Percentiles rank a stretch among this genome's conserved stretches.
Evolutionary conservation across 2,329 filamentous ascomycete species (phyloP).

Genomic region (Acrocalymma vagum): DNA sequence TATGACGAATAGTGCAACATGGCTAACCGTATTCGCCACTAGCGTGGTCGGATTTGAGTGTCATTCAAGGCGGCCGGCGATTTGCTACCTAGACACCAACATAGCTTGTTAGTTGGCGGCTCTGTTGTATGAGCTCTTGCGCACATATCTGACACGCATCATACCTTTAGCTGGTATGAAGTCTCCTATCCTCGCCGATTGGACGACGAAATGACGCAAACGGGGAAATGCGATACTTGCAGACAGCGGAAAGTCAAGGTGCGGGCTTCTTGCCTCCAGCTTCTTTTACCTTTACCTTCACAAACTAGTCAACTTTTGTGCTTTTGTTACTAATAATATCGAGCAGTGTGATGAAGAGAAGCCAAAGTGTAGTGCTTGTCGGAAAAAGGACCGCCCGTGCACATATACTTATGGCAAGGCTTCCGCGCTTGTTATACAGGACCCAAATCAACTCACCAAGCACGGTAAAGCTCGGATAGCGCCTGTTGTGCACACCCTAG

Average conservation of each 20-base stretch:
- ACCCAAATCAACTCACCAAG: constrained; percentile 38
- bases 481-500: constrained; percentile 21
- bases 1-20: too few relatives aligned
- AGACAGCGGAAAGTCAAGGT: constrained; percentile 43
- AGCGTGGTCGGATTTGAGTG: too few relatives aligned
- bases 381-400: constrained; percentile 37
- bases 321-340: constrained; percentile 7
- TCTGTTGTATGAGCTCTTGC: too few relatives aligned
- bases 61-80: too few relatives aligned
- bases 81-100: too few relatives aligned
- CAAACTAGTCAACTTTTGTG: background rate
- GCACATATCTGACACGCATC: too few relatives aligned
- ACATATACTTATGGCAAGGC: constrained; percentile 35
- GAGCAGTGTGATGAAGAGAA: constrained; percentile 37
- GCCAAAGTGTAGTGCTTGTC: constrained; percentile 36
- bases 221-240: constrained; percentile 42
- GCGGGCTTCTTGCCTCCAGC: background rate
- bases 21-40: too few relatives aligned
- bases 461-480: constrained; percentile 31
- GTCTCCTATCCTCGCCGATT: too few relatives aligned
- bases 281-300: background rate
- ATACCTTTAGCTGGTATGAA: too few relatives aligned
- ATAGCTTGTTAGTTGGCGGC: too few relatives aligned
- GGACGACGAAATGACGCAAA: constrained; percentile 41
- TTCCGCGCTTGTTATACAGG: constrained; percentile 35